Evolutionary conservation across 1,284 basidiomycete species (phyloP).

Genomic region (Boletellus dicymbophilus): DNA sequence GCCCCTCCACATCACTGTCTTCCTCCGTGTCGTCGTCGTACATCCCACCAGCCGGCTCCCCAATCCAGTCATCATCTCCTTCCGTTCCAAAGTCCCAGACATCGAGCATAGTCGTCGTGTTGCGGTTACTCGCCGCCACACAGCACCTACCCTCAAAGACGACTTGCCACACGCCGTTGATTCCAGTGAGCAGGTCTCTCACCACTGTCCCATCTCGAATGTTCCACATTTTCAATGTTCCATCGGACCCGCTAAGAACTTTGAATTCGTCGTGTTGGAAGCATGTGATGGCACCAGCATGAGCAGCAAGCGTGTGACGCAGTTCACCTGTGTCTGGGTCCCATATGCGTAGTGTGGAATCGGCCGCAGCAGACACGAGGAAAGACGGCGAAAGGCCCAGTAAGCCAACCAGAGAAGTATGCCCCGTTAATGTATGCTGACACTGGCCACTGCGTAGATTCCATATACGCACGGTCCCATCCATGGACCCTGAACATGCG

Average conservation of each 20-base stretch:
- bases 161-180: slow-evolving; percentile 95
- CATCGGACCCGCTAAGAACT: slow-evolving; percentile 91
- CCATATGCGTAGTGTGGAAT: slow-evolving; percentile 92
- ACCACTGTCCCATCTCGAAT: slow-evolving; percentile 82
- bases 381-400: slow-evolving; percentile 85
- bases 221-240: slow-evolving; percentile 98
- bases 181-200: slow-evolving; percentile 84
- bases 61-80: slow-evolving; percentile 58
- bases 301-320: slow-evolving; percentile 80
- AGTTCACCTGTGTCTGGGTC: slow-evolving; percentile 82
- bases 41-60: slow-evolving; percentile 49
- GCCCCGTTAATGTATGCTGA: slow-evolving; percentile 79
- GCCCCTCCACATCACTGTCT: slow-evolving; percentile 54
- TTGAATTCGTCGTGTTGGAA: slow-evolving; percentile 98
- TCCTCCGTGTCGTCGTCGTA: slow-evolving; percentile 58
- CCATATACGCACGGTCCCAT: slow-evolving; percentile 94
- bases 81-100: slow-evolving; percentile 85
- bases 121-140: slow-evolving; percentile 88
- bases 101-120: slow-evolving; percentile 76
- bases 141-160: slow-evolving; percentile 91
- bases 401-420: slow-evolving; percentile 87
- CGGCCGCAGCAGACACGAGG: slow-evolving; percentile 92
- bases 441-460: slow-evolving; percentile 80
- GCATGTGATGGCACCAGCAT: slow-evolving; percentile 94
- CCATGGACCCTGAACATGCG: slow-evolving; percentile 95